phyloP scores from a whole-genome alignment of 2,329 filamentous ascomycete species.

The Phialophora chinensis region DNA sequence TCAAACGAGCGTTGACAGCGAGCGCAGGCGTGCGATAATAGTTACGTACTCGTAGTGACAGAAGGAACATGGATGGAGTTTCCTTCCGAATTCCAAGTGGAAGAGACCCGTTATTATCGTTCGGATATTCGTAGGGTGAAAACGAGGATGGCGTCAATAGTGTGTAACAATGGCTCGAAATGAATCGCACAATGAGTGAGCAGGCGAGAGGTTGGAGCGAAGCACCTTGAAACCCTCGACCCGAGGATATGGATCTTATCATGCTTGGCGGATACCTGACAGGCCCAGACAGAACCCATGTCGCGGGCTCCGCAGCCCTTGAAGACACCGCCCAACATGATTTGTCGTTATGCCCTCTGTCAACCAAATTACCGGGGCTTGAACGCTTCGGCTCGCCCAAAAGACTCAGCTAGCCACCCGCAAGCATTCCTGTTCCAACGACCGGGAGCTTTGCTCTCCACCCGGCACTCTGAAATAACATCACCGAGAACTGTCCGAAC shows the following conservation, averaged over 20 bases:
- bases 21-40: not conserved
- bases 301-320: not conserved
- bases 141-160: not conserved
- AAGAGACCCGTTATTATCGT: not conserved
- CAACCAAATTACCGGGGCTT: conserved; percentile 4
- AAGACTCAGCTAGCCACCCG: conserved; percentile 7
- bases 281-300: not conserved
- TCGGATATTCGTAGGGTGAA: not conserved
- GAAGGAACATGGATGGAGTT: not conserved
- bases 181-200: not conserved
- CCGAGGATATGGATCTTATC: not conserved
- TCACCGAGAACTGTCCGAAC: not conserved
- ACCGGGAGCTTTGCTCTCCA: conserved; percentile 2
- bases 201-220: not conserved
- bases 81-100: not conserved
- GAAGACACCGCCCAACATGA: not conserved
- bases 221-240: not conserved
- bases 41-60: not conserved
- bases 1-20: not conserved
- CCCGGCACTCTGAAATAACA: conserved; percentile 10
- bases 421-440: not conserved
- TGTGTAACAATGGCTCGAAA: not conserved
- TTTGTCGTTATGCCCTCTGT: not conserved
- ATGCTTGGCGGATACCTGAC: not conserved
- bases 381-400: conserved; percentile 19